phyloP scores from a whole-genome alignment of 352 stramenopile species.

The Pythium myriotylum region DNA sequence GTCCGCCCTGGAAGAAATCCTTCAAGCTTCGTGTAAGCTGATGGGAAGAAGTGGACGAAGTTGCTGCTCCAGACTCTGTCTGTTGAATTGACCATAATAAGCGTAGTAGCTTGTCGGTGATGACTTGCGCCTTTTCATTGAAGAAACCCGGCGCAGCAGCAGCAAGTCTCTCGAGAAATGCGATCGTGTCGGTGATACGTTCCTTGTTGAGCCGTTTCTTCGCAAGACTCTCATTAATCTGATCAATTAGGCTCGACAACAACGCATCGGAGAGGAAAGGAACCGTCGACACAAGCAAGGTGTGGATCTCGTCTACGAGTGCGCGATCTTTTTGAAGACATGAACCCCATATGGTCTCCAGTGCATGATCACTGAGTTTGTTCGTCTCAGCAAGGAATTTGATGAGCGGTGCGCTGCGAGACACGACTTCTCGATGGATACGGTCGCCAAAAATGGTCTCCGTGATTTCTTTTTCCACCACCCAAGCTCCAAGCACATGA shows the following conservation, averaged over 20 bases:
- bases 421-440: conserved; percentile 89
- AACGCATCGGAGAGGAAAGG: conserved; percentile 76
- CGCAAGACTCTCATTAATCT: conserved; percentile 58
- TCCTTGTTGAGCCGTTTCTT: conserved; percentile 59
- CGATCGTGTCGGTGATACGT: conserved; percentile 65
- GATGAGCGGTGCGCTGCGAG: conserved; percentile 75
- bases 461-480: conserved; percentile 72
- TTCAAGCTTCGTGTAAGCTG: conserved; percentile 59
- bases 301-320: conserved; percentile 84
- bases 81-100: conserved; percentile 87
- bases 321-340: conserved; percentile 86
- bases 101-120: conserved; percentile 70
- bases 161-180: conserved; percentile 80
- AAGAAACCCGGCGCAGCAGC: conserved; percentile 70
- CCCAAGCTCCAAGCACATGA: conserved; percentile 74
- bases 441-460: conserved; percentile 88
- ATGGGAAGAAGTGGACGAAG: conserved; percentile 26
- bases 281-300: conserved; percentile 70
- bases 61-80: conserved; percentile 56
- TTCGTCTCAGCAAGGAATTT: conserved; percentile 86
- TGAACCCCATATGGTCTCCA: conserved; percentile 82
- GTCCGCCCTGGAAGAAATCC: conserved; percentile 83
- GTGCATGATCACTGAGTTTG: conserved; percentile 58
- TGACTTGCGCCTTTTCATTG: conserved; percentile 60
- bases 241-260: conserved; percentile 71